Conservation (phyloP, 1,139 yeast species). For the Suhomyces yuchorum region DNA sequence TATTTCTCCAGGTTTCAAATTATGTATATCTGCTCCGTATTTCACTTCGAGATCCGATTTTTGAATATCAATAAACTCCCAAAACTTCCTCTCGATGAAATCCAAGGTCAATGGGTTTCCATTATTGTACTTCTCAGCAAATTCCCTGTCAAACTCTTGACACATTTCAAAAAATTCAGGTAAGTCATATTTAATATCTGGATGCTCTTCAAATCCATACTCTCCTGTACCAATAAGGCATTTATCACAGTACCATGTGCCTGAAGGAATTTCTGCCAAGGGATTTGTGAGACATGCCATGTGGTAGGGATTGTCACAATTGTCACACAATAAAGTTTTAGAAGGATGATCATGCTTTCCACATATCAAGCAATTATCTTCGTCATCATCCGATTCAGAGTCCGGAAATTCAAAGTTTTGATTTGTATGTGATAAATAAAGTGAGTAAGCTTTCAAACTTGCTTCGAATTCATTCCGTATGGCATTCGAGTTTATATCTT, state of each 20-base stretch:
- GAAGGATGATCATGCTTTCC: conserved; percentile 51
- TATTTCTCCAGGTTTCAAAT: conserved; percentile 57
- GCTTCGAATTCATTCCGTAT: conserved; percentile 37
- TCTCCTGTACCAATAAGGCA: conserved; percentile 87
- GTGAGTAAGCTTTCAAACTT: conserved; percentile 47
- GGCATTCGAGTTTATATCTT: conserved; percentile 16
- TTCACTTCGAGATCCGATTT: conserved; percentile 56
- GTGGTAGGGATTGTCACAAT: conserved; percentile 73
- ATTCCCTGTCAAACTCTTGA: conserved; percentile 48
- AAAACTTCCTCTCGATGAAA: conserved; percentile 57
- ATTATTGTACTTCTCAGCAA: conserved; percentile 31
- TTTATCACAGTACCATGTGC: conserved; percentile 77
- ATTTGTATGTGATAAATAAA: conserved; percentile 35
- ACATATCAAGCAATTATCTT: conserved; percentile 54
- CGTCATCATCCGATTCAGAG: conserved; percentile 26
- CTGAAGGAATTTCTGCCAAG: conserved; percentile 49
- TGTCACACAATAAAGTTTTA: conserved; percentile 64
- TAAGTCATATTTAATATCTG: conserved; percentile 54
- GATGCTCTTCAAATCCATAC: conserved; percentile 82
- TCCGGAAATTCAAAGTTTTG: conserved; percentile 20
- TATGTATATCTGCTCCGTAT: conserved; percentile 81
- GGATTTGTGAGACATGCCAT: conserved; percentile 62
- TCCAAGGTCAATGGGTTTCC: conserved; percentile 39
- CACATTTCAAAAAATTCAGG: conserved; percentile 66
- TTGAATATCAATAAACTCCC: conserved; percentile 55